Conservation (phyloP, 106 monocot genomes). For the Platanthera zijinensis region DNA sequence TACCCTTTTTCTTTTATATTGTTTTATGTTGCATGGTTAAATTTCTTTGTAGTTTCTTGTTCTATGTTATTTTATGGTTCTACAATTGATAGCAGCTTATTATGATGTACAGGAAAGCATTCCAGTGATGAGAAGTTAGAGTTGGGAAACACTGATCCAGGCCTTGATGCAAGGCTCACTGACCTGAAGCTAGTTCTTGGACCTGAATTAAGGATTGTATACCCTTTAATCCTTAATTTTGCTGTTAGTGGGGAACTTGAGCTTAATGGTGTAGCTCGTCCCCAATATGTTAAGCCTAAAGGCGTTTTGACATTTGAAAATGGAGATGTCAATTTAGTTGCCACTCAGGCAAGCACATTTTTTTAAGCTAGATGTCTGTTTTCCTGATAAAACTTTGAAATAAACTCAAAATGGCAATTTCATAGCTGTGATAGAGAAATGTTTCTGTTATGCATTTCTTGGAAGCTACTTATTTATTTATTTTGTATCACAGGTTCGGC, state of each 20-base stretch:
- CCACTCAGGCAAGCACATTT: conserved; percentile 61
- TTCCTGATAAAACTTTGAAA: neutral
- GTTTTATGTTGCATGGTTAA: conserved; percentile 3
- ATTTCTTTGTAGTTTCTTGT: conserved; percentile 6
- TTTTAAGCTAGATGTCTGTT: neutral
- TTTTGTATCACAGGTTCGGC: conserved; percentile 55
- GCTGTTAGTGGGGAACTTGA: conserved; percentile 98
- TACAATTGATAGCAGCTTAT: neutral
- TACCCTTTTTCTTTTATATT: neutral
- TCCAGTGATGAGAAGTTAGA: conserved; percentile 52
- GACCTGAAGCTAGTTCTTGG: conserved; percentile 78
- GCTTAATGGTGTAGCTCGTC: conserved; percentile 82
- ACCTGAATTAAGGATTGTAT: conserved; percentile 91
- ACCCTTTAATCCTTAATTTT: conserved; percentile 94
- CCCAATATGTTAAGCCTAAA: conserved; percentile 74
- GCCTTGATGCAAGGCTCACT: conserved; percentile 66
- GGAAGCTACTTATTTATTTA: conserved; percentile 4
- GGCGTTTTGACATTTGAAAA: conserved; percentile 93
- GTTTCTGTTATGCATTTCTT: neutral
- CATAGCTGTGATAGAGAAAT: neutral
- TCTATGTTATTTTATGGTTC: neutral
- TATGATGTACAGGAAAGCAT: conserved; percentile 39
- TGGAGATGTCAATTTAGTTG: conserved; percentile 95
- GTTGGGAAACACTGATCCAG: conserved; percentile 33
- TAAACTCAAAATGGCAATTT: neutral